A percentile compares a stretch with the other conserved stretches of the same genome.
These are phyloP conservation scores for Pseudopithomyces maydicus DNA, from an alignment of 2,329 filamentous ascomycete genomes.

Conservation along the genomic window DNA sequence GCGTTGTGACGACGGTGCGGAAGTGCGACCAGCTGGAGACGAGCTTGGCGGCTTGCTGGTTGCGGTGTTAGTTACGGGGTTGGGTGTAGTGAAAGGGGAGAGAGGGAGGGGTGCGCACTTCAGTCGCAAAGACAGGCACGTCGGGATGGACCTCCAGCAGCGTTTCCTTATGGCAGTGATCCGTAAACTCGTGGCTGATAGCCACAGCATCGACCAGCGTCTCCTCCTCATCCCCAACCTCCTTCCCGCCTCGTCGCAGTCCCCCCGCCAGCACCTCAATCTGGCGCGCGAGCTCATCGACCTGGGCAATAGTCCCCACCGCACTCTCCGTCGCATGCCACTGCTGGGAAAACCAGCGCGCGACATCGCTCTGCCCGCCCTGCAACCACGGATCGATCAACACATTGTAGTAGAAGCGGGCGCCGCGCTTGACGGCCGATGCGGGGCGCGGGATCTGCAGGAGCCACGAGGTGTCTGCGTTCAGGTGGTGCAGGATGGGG, in stretches of 20 bases:
- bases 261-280: conserved; percentile 53
- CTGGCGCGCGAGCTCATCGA: conserved; percentile 58
- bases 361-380: conserved; percentile 67
- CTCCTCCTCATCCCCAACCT: conserved; percentile 21
- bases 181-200: conserved; percentile 70
- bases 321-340: conserved; percentile 63
- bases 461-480: conserved; percentile 71
- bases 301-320: conserved; percentile 59
- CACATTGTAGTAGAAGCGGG: conserved; percentile 64
- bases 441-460: conserved; percentile 65
- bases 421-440: conserved; percentile 46
- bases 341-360: conserved; percentile 68
- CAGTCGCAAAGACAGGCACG: conserved; percentile 65
- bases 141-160: conserved; percentile 58
- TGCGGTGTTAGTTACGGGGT: not conserved
- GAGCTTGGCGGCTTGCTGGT: conserved; percentile 59
- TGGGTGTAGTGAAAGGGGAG: not conserved
- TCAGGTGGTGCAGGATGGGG: conserved; percentile 67
- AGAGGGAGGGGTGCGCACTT: conserved; percentile 27
- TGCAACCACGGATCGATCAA: conserved; percentile 69
- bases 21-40: conserved; percentile 67
- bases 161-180: conserved; percentile 69
- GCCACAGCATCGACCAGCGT: conserved; percentile 62
- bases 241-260: conserved; percentile 23
- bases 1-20: conserved; percentile 57